Percentiles rank a stretch among this genome's conserved stretches.
Evolutionary conservation across 2,329 filamentous ascomycete genomes (phyloP).

Genomic region (Diplodia corticola): DNA sequence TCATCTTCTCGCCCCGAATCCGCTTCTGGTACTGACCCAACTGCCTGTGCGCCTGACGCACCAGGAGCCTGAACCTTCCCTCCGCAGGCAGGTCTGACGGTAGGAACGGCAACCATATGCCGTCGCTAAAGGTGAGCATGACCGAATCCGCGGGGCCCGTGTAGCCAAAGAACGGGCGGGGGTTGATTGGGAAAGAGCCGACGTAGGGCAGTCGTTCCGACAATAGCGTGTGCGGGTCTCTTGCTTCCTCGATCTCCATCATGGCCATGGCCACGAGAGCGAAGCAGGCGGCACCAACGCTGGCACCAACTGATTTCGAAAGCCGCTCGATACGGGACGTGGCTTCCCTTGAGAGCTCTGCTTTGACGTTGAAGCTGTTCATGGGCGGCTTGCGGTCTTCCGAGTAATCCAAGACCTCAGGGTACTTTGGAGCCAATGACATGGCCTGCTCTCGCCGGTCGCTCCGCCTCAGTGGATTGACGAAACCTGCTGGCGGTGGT

Average conservation of each 20-base stretch:
- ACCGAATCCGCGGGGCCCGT: slow-evolving; percentile 44
- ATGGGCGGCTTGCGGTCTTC: slow-evolving; percentile 36
- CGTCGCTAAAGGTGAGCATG: slow-evolving; percentile 51
- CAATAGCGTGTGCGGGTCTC: slow-evolving; percentile 32
- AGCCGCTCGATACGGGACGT: slow-evolving; percentile 11
- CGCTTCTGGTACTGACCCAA: slow-evolving; percentile 47
- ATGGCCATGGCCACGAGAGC: slow-evolving; percentile 48
- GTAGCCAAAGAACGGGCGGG: slow-evolving; percentile 45
- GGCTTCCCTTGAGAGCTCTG: slow-evolving; percentile 39
- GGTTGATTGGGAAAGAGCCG: slow-evolving; percentile 50
- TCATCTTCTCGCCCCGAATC: slow-evolving; percentile 29
- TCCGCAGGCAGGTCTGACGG: slow-evolving; percentile 38
- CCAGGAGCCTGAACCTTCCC: slow-evolving; percentile 42
- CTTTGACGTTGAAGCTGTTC: slow-evolving; percentile 37
- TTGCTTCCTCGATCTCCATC: slow-evolving; percentile 47
- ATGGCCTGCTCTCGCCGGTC: slow-evolving; percentile 26
- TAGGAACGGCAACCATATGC: slow-evolving; percentile 48
- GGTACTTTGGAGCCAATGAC: slow-evolving; percentile 36
- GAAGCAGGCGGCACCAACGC: slow-evolving; percentile 49
- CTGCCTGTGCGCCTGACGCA: slow-evolving; percentile 45
- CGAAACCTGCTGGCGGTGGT: slow-evolving; percentile 42
- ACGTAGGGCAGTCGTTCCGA: slow-evolving; percentile 42
- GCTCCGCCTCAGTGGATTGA: slow-evolving; percentile 43
- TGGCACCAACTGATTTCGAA: slow-evolving; percentile 30
- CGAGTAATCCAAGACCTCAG: slow-evolving; percentile 42